Percentiles rank a stretch among this genome's conserved stretches.
Conservation (phyloP, 768 basidiomycete species). For the Tremella mesenterica region DNA sequence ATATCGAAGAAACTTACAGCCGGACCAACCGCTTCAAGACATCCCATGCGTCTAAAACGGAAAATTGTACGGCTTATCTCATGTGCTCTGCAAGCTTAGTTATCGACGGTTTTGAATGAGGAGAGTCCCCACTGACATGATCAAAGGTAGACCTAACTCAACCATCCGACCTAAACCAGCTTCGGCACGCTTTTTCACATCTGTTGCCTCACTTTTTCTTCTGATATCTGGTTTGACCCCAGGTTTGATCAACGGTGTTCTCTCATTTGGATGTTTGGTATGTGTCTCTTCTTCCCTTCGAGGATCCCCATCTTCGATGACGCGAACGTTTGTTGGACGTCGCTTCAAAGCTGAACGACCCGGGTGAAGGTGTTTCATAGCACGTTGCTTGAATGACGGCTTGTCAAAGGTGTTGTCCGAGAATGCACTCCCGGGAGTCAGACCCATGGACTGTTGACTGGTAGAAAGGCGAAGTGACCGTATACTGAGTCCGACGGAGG, state of each 20-base stretch:
- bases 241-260: slow-evolving; percentile 37
- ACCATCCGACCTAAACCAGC: slow-evolving; percentile 57
- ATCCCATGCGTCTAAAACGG: slow-evolving; percentile 66
- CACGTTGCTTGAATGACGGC: background rate
- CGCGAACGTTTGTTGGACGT: slow-evolving; percentile 31
- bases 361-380: background rate
- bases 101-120: background rate
- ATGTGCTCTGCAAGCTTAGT: slow-evolving; percentile 56
- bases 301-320: slow-evolving; percentile 7
- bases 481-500: slow-evolving; percentile 7
- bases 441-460: background rate
- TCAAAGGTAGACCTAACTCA: slow-evolving; percentile 62
- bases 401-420: background rate
- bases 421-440: slow-evolving; percentile 2
- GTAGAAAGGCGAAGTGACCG: background rate
- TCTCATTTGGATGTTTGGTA: slow-evolving; percentile 9
- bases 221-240: slow-evolving; percentile 31
- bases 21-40: slow-evolving; percentile 79
- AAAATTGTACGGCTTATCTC: slow-evolving; percentile 65
- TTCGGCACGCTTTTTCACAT: slow-evolving; percentile 49
- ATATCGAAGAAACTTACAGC: slow-evolving; percentile 52
- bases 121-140: slow-evolving; percentile 54
- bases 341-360: slow-evolving; percentile 10
- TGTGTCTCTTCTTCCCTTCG: background rate
- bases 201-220: slow-evolving; percentile 4